Conservation (phyloP, 805 yeast species). For the Myxozyma geophila region DNA sequence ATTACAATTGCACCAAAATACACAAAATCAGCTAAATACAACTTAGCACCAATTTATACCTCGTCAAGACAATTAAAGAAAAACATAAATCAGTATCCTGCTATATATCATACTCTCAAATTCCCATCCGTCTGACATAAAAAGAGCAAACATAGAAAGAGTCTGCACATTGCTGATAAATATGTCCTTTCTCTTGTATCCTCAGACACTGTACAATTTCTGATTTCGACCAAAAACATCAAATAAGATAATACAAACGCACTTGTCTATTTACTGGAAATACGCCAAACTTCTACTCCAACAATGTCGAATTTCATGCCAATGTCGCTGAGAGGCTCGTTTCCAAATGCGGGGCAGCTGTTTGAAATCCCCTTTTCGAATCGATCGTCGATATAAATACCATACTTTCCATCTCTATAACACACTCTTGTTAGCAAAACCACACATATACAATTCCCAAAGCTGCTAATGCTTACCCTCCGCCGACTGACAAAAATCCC, state of each 20-base stretch:
- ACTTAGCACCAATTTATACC: too few relatives aligned
- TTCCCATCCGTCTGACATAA: background rate
- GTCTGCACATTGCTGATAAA: too few relatives aligned
- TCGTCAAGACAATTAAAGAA: too few relatives aligned
- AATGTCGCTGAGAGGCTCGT: slow-evolving; percentile 70
- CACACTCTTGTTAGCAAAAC: background rate
- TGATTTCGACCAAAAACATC: background rate
- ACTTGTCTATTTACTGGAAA: slow-evolving; percentile 41
- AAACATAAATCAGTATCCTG: too few relatives aligned
- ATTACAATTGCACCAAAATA: too few relatives aligned
- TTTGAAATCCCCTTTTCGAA: slow-evolving; percentile 77
- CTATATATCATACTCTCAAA: too few relatives aligned
- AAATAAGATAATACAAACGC: background rate
- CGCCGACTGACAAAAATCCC: slow-evolving; percentile 80
- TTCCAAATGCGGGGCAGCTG: slow-evolving; percentile 84
- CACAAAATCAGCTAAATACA: too few relatives aligned
- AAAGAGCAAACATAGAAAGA: background rate
- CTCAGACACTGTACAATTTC: background rate
- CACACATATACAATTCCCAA: background rate
- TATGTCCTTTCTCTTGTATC: too few relatives aligned
- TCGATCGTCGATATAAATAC: slow-evolving; percentile 82
- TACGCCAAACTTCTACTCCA: slow-evolving; percentile 85
- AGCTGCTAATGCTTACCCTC: slow-evolving; percentile 52
- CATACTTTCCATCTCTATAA: slow-evolving; percentile 74
- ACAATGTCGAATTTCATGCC: slow-evolving; percentile 70